Evolutionary conservation across 305 asterid genomes (phyloP).

Genomic region (Fraxinus greggii): DNA sequence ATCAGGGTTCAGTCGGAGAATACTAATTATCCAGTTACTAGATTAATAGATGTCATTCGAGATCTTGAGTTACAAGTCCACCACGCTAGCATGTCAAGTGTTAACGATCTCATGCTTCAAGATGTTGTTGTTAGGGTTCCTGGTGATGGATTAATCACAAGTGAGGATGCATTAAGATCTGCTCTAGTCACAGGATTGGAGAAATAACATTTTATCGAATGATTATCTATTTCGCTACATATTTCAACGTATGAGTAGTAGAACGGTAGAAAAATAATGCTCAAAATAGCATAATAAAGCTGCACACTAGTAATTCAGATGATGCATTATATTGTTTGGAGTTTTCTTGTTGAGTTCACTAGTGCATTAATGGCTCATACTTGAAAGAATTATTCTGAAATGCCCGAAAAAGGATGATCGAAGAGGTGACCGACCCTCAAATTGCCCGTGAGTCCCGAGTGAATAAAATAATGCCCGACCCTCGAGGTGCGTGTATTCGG

Average conservation of each 20-base stretch:
- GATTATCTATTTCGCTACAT: not conserved
- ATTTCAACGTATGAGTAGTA: too few relatives aligned
- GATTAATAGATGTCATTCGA: slow-evolving; percentile 19
- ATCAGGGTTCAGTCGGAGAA: slow-evolving; percentile 16
- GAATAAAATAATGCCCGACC: too few relatives aligned
- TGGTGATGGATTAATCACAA: not conserved
- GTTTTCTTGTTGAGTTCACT: not conserved
- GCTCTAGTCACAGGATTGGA: not conserved
- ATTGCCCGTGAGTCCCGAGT: too few relatives aligned
- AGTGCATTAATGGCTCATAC: not conserved
- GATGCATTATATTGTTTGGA: not conserved
- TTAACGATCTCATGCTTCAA: slow-evolving; percentile 21
- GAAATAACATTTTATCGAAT: not conserved
- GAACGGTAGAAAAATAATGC: not conserved
- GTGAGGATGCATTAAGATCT: slow-evolving; percentile 13
- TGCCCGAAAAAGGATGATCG: too few relatives aligned
- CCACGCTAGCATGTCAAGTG: slow-evolving; percentile 22
- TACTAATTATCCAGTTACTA: slow-evolving; percentile 11
- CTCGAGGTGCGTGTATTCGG: too few relatives aligned
- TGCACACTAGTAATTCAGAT: not conserved
- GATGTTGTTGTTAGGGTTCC: slow-evolving; percentile 22
- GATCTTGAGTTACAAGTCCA: slow-evolving; percentile 16
- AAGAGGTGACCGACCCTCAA: too few relatives aligned
- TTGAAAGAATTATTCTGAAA: too few relatives aligned
- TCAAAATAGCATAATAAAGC: not conserved